phyloP scores from a whole-genome alignment of 2,329 filamentous ascomycete species.

The Graphilbum fragrans region DNA sequence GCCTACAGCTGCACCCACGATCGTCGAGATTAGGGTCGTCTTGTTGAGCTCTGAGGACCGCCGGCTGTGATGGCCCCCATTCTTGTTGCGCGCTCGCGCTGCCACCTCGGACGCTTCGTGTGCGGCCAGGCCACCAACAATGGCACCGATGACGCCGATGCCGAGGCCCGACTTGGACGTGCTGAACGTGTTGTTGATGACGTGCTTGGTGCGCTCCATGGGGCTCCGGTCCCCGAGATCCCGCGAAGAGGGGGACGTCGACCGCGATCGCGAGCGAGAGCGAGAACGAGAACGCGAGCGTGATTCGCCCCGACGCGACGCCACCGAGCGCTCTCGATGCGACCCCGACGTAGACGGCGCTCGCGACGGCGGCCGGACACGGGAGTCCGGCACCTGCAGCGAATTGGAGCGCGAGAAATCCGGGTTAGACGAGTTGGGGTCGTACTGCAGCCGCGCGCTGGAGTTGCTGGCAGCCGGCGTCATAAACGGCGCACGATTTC shows the following conservation, averaged over 20 bases:
- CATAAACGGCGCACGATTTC: conserved; percentile 4
- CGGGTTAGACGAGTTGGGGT: conserved; percentile 13
- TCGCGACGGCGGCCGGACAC: conserved; percentile 16
- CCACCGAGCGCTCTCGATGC: not conserved
- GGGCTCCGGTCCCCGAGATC: conserved; percentile 16
- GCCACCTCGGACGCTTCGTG: conserved; percentile 23
- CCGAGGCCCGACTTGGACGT: conserved; percentile 35
- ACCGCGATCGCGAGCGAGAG: conserved; percentile 5
- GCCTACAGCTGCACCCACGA: conserved; percentile 41
- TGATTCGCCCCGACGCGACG: conserved; percentile 2
- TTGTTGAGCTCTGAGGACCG: conserved; percentile 16
- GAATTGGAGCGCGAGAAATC: conserved; percentile 7
- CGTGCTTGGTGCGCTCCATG: conserved; percentile 25
- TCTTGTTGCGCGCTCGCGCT: conserved; percentile 14
- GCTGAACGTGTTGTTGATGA: conserved; percentile 34
- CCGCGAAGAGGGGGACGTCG: conserved; percentile 1
- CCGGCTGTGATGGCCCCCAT: conserved; percentile 13
- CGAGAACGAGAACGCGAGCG: conserved; percentile 3
- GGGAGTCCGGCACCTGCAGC: conserved; percentile 14
- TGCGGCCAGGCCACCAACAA: conserved; percentile 41
- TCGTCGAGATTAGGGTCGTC: conserved; percentile 30
- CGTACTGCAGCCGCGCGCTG: conserved; percentile 15
- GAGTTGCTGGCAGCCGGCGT: not conserved
- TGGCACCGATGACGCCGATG: conserved; percentile 38
- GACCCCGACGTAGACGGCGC: conserved; percentile 9